Conservation (phyloP, 139 green algal species). For the Picochlorum sp. region DNA sequence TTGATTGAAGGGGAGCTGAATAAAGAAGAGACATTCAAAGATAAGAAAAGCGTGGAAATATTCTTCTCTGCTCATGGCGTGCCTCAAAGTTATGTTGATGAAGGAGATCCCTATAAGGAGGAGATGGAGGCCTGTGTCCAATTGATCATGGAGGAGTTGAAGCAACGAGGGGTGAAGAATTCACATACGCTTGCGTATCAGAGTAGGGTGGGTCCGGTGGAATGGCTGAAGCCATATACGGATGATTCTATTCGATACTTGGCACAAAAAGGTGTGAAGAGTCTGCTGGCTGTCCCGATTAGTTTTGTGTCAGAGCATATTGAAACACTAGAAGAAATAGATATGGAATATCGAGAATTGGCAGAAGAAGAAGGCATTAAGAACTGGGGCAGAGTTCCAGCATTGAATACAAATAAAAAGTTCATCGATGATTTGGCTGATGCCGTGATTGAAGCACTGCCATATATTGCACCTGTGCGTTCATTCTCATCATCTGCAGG, state of each 20-base stretch:
- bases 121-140: slow-evolving; percentile 98
- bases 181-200: slow-evolving; percentile 95
- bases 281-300: slow-evolving; percentile 91
- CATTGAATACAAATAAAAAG: slow-evolving; percentile 79
- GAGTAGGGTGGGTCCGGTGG: slow-evolving; percentile 85
- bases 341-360: slow-evolving; percentile 83
- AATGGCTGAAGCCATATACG: slow-evolving; percentile 98
- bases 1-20: slow-evolving; percentile 77
- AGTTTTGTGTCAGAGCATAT: slow-evolving; percentile 98
- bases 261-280: slow-evolving; percentile 53
- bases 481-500: slow-evolving; percentile 4
- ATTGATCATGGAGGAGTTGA: slow-evolving; percentile 88
- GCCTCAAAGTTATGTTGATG: slow-evolving; percentile 87
- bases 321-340: slow-evolving; percentile 99
- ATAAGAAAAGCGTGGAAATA: slow-evolving; percentile 41
- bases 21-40: slow-evolving; percentile 34
- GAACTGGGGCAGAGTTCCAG: slow-evolving; percentile 92
- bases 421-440: slow-evolving; percentile 97
- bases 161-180: slow-evolving; percentile 61
- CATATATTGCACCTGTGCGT: slow-evolving; percentile 74
- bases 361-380: slow-evolving; percentile 69
- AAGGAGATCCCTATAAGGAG: slow-evolving; percentile 94
- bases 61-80: slow-evolving; percentile 99
- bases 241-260: slow-evolving; percentile 91
- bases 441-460: slow-evolving; percentile 87